These are phyloP conservation scores for Mycena leptocephala DNA, from an alignment of 768 basidiomycete species.

Conservation along the genomic window DNA sequence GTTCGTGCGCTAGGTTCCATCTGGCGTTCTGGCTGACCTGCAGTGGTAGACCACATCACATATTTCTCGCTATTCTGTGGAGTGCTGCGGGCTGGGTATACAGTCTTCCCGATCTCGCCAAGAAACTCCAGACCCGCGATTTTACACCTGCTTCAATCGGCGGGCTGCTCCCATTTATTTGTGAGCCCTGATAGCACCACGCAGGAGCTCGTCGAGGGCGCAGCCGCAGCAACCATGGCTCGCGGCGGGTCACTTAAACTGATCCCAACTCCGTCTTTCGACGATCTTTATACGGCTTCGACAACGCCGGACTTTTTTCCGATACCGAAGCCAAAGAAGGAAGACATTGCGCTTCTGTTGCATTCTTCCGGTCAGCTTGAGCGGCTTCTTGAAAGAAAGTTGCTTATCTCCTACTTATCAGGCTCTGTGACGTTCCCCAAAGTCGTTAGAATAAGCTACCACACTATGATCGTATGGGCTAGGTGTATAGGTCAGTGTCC, in stretches of 20 bases:
- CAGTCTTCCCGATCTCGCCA: slow-evolving; percentile 2
- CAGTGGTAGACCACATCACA: slow-evolving; percentile 13
- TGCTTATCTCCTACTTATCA: background rate
- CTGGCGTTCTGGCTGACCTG: too few species aligned
- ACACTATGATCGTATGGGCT: background rate
- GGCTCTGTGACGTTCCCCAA: slow-evolving; percentile 1
- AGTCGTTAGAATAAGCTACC: background rate
- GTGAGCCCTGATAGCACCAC: background rate
- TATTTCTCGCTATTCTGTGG: slow-evolving; percentile 5
- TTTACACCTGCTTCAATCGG: background rate
- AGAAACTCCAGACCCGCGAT: background rate
- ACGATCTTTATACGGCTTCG: background rate
- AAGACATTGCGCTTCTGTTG: background rate
- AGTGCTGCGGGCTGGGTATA: background rate
- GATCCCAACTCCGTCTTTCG: background rate
- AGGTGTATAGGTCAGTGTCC: background rate
- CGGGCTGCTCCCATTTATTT: background rate
- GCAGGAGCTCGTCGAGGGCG: background rate
- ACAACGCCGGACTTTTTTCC: background rate
- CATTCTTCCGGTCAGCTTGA: slow-evolving; percentile 1
- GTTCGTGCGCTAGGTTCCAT: background rate
- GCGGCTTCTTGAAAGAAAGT: background rate
- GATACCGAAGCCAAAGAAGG: background rate
- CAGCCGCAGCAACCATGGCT: background rate
- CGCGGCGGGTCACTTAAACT: background rate